phyloP scores from a whole-genome alignment of 2,329 filamentous ascomycete species.

The Ceratocystiopsis minuta region DNA sequence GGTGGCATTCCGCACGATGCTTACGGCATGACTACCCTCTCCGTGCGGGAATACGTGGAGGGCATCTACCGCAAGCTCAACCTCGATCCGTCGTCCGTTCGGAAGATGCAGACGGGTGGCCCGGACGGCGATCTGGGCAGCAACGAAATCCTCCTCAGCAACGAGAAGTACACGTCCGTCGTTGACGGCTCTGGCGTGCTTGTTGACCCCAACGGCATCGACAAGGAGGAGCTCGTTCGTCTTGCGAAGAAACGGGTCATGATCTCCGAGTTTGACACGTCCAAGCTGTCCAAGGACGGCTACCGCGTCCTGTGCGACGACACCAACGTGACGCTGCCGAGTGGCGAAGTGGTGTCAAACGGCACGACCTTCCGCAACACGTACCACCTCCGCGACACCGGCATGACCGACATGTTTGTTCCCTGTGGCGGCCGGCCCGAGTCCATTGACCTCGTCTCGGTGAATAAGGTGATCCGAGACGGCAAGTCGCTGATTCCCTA shows the following conservation, averaged over 20 bases:
- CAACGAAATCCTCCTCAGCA: constrained; percentile 90
- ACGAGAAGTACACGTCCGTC: constrained; percentile 87
- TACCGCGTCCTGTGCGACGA: constrained; percentile 91
- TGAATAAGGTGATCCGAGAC: constrained; percentile 72
- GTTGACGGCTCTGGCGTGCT: constrained; percentile 95
- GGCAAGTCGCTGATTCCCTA: constrained; percentile 80
- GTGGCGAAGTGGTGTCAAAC: constrained; percentile 71
- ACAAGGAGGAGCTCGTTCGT: constrained; percentile 66
- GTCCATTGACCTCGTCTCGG: constrained; percentile 82
- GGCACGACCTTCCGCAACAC: constrained; percentile 95
- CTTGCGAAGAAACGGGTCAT: constrained; percentile 76
- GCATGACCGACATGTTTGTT: constrained; percentile 74
- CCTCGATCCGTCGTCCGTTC: constrained; percentile 66
- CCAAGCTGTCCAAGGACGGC: constrained; percentile 71
- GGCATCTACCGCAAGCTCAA: constrained; percentile 95
- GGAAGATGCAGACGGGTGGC: constrained; percentile 93
- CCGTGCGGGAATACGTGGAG: constrained; percentile 86
- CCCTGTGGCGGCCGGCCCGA: constrained; percentile 93
- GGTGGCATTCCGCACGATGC: constrained; percentile 91
- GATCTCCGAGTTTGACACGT: constrained; percentile 71
- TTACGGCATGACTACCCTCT: constrained; percentile 96
- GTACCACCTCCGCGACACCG: constrained; percentile 70
- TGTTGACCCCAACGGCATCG: constrained; percentile 76
- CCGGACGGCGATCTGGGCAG: constrained; percentile 93
- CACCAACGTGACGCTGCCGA: constrained; percentile 70